A percentile compares a stretch with the other conserved stretches of the same genome.
phyloP scores from a whole-genome alignment of 1,139 yeast genomes.

The Groenewaldozyma sp. region DNA sequence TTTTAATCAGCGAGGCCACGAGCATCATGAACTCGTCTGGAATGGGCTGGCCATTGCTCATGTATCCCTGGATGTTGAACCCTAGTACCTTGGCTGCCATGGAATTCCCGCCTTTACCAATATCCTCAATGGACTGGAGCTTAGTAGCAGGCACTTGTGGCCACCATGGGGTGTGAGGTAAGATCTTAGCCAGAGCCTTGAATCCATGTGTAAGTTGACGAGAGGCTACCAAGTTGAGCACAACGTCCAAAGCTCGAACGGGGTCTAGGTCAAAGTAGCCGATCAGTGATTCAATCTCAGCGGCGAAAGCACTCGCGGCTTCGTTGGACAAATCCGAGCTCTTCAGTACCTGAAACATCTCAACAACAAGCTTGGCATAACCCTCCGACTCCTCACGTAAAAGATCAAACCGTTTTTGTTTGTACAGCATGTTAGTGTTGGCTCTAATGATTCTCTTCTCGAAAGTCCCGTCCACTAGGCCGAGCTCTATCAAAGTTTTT shows the following conservation, averaged over 20 bases:
- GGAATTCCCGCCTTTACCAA: constrained; percentile 48
- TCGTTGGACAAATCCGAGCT: not conserved
- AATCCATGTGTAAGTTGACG: constrained; percentile 39
- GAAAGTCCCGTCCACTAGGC: constrained; percentile 22
- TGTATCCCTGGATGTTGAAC: constrained; percentile 38
- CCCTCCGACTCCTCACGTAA: constrained; percentile 80
- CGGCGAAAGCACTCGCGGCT: constrained; percentile 41
- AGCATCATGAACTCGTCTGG: constrained; percentile 42
- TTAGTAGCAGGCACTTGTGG: constrained; percentile 36
- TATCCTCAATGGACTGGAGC: constrained; percentile 25
- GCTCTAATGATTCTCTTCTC: constrained; percentile 38
- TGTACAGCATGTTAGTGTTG: constrained; percentile 43
- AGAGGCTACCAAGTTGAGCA: constrained; percentile 37
- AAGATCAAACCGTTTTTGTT: constrained; percentile 64
- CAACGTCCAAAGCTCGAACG: constrained; percentile 53
- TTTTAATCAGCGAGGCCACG: constrained; percentile 51
- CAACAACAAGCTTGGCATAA: constrained; percentile 54
- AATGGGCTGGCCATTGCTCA: constrained; percentile 27
- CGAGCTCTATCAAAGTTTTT: constrained; percentile 16
- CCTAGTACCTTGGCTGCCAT: constrained; percentile 54
- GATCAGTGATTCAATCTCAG: constrained; percentile 47
- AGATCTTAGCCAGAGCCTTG: constrained; percentile 40
- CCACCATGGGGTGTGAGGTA: constrained; percentile 58
- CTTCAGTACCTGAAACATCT: constrained; percentile 37
- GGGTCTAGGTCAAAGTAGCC: constrained; percentile 81